These are phyloP conservation scores for Diaporthe amygdali DNA, from an alignment of 2,329 filamentous ascomycete species.

Conservation along the genomic window DNA sequence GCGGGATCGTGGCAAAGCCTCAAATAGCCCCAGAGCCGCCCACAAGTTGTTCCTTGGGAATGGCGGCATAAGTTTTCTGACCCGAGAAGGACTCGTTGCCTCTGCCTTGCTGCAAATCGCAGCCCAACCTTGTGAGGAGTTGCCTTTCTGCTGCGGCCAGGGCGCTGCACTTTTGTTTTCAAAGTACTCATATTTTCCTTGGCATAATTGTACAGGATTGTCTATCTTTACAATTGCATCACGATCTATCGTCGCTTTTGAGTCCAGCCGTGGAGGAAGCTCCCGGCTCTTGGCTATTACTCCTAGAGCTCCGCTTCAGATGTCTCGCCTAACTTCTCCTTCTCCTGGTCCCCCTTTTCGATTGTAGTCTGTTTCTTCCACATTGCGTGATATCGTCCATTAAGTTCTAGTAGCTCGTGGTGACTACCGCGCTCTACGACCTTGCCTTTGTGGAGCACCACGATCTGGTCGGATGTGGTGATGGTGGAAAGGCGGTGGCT, in stretches of 20 bases:
- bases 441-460: conserved; percentile 57
- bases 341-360: conserved; percentile 40
- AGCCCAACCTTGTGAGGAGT: not conserved
- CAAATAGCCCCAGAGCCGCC: too few relatives aligned
- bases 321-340: conserved; percentile 18
- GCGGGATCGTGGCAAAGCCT: not conserved
- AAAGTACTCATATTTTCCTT: not conserved
- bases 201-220: not conserved
- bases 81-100: not conserved
- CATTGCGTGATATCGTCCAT: conserved; percentile 56
- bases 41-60: not conserved
- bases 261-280: not conserved
- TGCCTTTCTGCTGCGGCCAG: not conserved
- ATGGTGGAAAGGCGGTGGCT: conserved; percentile 65
- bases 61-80: not conserved
- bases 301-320: not conserved
- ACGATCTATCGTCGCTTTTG: not conserved
- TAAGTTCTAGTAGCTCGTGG: conserved; percentile 46
- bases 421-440: conserved; percentile 58
- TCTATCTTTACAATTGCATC: not conserved
- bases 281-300: not conserved
- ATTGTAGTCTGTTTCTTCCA: conserved; percentile 57
- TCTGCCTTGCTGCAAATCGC: not conserved
- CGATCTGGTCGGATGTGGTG: conserved; percentile 57
- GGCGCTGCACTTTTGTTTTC: not conserved